Base-by-base conservation (phyloP, 2,329 filamentous ascomycete genomes). In the Xylaria sp. region DNA sequence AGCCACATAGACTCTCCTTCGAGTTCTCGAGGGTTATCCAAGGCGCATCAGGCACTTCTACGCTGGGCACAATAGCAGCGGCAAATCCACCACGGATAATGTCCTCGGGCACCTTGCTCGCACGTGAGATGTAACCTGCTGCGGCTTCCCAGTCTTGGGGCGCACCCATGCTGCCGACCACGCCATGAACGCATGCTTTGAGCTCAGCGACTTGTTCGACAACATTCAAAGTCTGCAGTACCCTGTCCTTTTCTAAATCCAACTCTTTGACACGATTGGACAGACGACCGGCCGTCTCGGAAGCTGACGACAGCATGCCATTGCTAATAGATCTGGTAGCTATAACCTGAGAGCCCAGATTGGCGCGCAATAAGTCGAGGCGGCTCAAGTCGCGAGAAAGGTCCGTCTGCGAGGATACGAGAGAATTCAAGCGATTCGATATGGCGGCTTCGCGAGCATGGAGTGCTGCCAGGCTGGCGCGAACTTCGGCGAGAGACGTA, bases 101-200 rank as follows among this genome's bases (percentile, higher is more conserved):
- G 1, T 88, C 81, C 54, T 86, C 82, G 0, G 93, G 92, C 10
- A 99, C 86, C 66, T 89, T 86, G 61, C 86, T 86, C 5, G 94
- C 92, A 50, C 93, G 85, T 64, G 89, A 85, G 60, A 99, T 82
- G 74, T 97, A 97, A 52, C 84, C 89, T 1, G 94, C 94, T 2
- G 94, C 94, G 2, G 91, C 94, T 75, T 99, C 94, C 94, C 94
- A 99, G 77, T 99, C 94, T 75, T 99, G 94, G 48, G 94, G 91
- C 3, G 92, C 93, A 39, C 93, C 94, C 94, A 99, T 99, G 61
- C 90, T 95, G 16, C 92, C 94, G 30, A 93, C 87, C 9, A 97
- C 92, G 49, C 94, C 94, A 61, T 97, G 85, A 42, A 97, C 91
- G 72, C 94, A 99, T 7, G 94, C 90, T 76, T 97, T 97, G 65